These are phyloP conservation scores for Oryza meridionalis DNA, from an alignment of 176 grass and related monocot species.

Conservation along the genomic window DNA sequence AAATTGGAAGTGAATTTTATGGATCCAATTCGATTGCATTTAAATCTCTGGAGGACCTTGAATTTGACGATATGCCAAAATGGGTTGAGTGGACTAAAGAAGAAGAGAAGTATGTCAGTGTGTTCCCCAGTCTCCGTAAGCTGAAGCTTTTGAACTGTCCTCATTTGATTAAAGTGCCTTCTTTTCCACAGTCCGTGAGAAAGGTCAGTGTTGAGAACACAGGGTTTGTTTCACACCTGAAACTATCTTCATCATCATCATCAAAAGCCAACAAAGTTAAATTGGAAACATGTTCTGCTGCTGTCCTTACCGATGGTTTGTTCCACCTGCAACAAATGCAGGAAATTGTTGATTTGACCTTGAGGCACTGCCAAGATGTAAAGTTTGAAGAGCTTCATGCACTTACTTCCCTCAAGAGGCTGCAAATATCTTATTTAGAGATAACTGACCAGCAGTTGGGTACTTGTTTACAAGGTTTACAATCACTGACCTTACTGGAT, in stretches of 20 bases:
- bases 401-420: constrained; percentile 41
- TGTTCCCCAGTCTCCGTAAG: constrained; percentile 45
- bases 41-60: constrained; percentile 47
- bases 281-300: constrained; percentile 38
- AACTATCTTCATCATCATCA: constrained; percentile 33
- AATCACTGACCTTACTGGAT: constrained; percentile 30
- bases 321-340: constrained; percentile 40
- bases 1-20: constrained; percentile 42
- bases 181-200: constrained; percentile 18
- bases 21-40: constrained; percentile 39
- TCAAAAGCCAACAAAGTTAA: constrained; percentile 33
- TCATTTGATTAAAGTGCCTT: constrained; percentile 42
- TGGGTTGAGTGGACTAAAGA: constrained; percentile 46
- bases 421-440: constrained; percentile 49
- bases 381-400: constrained; percentile 36
- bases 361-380: constrained; percentile 41
- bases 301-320: constrained; percentile 48
- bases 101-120: neutral
- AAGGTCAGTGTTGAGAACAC: constrained; percentile 27
- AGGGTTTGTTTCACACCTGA: constrained; percentile 39
- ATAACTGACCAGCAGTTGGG: constrained; percentile 37
- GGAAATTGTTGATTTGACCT: constrained; percentile 40
- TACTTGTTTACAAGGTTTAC: constrained; percentile 37
- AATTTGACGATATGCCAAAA: constrained; percentile 54
- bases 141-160: constrained; percentile 52